Evolutionary conservation across 345 rosid species (phyloP).

Genomic region (Sisymbrium irio): DNA sequence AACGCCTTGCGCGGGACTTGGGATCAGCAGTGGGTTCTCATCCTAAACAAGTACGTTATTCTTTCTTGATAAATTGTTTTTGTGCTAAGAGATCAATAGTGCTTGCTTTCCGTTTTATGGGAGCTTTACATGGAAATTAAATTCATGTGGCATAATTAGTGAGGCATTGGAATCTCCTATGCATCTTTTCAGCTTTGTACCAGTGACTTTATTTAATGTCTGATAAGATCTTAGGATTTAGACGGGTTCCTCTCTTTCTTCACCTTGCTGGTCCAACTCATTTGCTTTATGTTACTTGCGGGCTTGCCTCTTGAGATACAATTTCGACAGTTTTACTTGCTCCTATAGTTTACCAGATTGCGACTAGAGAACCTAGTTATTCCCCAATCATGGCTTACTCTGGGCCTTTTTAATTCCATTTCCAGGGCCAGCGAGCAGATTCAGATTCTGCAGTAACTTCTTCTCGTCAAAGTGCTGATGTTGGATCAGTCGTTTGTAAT

Average conservation of each 20-base stretch:
- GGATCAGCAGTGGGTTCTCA: constrained; percentile 80
- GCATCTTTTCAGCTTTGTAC: constrained; percentile 7
- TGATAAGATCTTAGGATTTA: constrained; percentile 1
- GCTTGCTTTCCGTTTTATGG: constrained; percentile 10
- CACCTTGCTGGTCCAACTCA: constrained; percentile 6
- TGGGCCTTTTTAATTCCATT: constrained; percentile 21
- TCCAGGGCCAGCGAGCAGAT: constrained; percentile 83
- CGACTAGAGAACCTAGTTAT: constrained; percentile 9
- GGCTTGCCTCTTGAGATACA: not conserved
- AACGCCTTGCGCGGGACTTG: constrained; percentile 89
- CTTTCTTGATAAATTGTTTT: constrained; percentile 14
- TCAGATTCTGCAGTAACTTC: constrained; percentile 89
- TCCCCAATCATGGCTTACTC: constrained; percentile 12
- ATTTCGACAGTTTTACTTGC: not conserved
- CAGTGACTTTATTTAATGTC: constrained; percentile 1
- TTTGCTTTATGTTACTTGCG: constrained; percentile 11
- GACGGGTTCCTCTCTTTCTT: not conserved
- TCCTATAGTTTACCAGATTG: not conserved
- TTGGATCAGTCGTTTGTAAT: constrained; percentile 74
- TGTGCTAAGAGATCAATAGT: not conserved
- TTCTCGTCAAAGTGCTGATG: constrained; percentile 81
- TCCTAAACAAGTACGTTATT: constrained; percentile 72
- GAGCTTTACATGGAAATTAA: not conserved
- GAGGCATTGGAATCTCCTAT: constrained; percentile 4
- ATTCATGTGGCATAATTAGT: not conserved